phyloP scores from a whole-genome alignment of 257 asterid genomes.

The Coffea eugenioides region DNA sequence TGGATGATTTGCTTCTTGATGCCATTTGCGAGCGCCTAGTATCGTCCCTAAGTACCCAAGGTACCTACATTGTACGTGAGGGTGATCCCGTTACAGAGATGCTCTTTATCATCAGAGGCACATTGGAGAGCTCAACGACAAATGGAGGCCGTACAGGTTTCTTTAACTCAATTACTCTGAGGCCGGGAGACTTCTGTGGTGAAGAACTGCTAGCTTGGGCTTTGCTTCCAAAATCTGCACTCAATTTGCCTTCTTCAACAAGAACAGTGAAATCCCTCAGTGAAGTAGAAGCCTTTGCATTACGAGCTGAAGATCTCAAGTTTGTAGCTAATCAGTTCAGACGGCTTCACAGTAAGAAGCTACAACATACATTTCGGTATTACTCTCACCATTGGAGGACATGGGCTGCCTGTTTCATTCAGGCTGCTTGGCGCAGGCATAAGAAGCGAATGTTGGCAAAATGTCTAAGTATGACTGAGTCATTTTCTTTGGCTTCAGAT shows the following conservation, averaged over 20 bases:
- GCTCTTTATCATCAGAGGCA: slow-evolving; percentile 77
- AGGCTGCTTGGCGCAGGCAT: slow-evolving; percentile 73
- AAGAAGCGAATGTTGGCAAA: slow-evolving; percentile 46
- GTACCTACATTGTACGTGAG: slow-evolving; percentile 82
- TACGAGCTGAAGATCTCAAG: slow-evolving; percentile 78
- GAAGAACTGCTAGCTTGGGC: slow-evolving; percentile 92
- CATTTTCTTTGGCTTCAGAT: slow-evolving; percentile 30
- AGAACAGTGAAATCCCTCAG: slow-evolving; percentile 68
- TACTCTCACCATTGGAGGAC: slow-evolving; percentile 89
- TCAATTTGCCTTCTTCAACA: slow-evolving; percentile 71
- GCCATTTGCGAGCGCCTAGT: slow-evolving; percentile 87
- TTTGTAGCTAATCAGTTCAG: slow-evolving; percentile 82
- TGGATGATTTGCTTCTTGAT: slow-evolving; percentile 79
- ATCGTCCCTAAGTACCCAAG: slow-evolving; percentile 69
- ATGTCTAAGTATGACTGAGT: slow-evolving; percentile 46
- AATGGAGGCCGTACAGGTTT: slow-evolving; percentile 83
- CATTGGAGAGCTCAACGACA: slow-evolving; percentile 79
- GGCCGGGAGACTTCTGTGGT: slow-evolving; percentile 75
- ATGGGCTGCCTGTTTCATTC: slow-evolving; percentile 80
- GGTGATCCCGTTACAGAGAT: slow-evolving; percentile 83
- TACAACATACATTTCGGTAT: slow-evolving; percentile 74
- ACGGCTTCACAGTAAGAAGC: slow-evolving; percentile 78
- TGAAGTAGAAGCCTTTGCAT: slow-evolving; percentile 83
- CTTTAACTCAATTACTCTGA: slow-evolving; percentile 63
- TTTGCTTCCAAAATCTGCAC: slow-evolving; percentile 56